phyloP scores from a whole-genome alignment of 768 basidiomycete genomes.

The Nidularia pulvinata region DNA sequence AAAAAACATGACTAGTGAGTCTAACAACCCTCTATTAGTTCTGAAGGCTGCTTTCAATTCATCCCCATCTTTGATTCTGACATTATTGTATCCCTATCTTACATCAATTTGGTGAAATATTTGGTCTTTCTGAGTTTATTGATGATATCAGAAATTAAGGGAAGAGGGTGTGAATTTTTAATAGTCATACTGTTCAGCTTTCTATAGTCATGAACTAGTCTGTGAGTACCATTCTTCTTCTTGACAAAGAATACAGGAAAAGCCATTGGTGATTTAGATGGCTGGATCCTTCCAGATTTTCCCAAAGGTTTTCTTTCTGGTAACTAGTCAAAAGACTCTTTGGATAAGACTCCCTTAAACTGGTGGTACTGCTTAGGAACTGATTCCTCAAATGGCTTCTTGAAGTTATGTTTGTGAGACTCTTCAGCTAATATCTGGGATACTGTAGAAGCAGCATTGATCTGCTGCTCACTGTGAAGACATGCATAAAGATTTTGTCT shows the following conservation, averaged over 20 bases:
- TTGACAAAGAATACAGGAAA: conserved; percentile 17
- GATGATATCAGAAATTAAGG: conserved; percentile 28
- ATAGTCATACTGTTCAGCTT: conserved; percentile 26
- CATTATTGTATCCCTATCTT: conserved; percentile 33
- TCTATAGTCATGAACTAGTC: conserved; percentile 24
- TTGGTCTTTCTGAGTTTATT: conserved; percentile 15
- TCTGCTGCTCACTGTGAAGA: not conserved
- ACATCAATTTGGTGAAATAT: conserved; percentile 38
- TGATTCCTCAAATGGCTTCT: not conserved
- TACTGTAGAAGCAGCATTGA: not conserved
- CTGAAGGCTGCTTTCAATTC: conserved; percentile 43
- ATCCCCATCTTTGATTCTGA: conserved; percentile 39
- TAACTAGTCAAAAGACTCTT: not conserved
- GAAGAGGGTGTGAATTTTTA: conserved; percentile 29
- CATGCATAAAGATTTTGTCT: not conserved
- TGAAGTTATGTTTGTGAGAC: not conserved
- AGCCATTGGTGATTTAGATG: conserved; percentile 16
- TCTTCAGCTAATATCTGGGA: not conserved
- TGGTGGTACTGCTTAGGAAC: not conserved
- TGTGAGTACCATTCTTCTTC: conserved; percentile 17
- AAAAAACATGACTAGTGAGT: conserved; percentile 38
- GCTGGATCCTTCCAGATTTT: conserved; percentile 18
- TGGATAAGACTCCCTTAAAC: not conserved
- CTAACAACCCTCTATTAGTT: conserved; percentile 25
- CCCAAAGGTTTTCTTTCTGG: conserved; percentile 7